A percentile compares a stretch with the other conserved stretches of the same genome.
Conservation (phyloP, 805 yeast genomes). For the Clavispora santaluciae region DNA sequence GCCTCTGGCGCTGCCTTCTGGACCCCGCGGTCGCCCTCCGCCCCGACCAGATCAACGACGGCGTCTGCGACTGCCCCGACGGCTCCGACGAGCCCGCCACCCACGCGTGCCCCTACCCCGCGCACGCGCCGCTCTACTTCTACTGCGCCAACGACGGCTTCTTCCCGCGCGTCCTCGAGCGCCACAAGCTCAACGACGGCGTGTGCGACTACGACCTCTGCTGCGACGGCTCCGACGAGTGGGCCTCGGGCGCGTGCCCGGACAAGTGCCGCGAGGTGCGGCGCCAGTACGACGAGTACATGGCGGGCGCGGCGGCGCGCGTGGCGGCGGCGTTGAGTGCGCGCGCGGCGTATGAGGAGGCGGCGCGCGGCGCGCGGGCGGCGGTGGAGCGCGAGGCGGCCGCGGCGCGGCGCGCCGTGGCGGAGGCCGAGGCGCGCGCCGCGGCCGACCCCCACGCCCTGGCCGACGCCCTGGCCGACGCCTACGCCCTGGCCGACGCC, state of each 20-base stretch:
- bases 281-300: conserved; percentile 23
- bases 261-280: conserved; percentile 51
- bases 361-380: conserved; percentile 16
- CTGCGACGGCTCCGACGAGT: conserved; percentile 94
- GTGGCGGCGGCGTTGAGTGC: conserved; percentile 23
- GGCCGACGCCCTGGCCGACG: no score
- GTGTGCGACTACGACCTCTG: conserved; percentile 84
- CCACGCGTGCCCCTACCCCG: conserved; percentile 56
- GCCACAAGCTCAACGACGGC: conserved; percentile 77
- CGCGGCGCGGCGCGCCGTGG: no score
- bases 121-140: conserved; percentile 36
- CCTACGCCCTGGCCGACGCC: neutral
- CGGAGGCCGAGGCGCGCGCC: no score
- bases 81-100: conserved; percentile 98
- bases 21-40: conserved; percentile 63
- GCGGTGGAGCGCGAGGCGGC: conserved; percentile 10
- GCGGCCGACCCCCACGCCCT: no score
- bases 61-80: conserved; percentile 95
- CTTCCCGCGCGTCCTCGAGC: conserved; percentile 55
- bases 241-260: conserved; percentile 43
- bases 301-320: neutral
- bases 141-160: conserved; percentile 79
- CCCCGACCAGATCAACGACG: conserved; percentile 70
- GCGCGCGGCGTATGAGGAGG: conserved; percentile 20
- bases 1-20: conserved; percentile 63